Base-by-base conservation (phyloP, 1,284 basidiomycete genomes). In the Sphagnurus paluster region DNA sequence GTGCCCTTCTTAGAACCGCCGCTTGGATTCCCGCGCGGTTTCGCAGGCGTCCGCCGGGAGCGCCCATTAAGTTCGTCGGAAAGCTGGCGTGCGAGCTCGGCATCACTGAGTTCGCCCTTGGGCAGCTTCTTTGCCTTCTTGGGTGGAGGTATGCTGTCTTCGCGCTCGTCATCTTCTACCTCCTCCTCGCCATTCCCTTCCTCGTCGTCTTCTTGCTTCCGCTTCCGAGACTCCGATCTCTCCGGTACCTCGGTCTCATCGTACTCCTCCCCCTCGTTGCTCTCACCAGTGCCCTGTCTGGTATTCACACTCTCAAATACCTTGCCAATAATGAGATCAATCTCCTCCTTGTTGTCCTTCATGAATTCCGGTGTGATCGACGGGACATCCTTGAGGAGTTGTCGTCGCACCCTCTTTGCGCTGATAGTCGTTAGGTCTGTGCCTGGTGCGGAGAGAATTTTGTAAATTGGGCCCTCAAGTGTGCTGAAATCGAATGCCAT, bases 391-490 rank as follows among this genome's bases (percentile, higher is more conserved):
- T 72, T 74, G 49, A 79, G 61, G 33, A 90, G 70, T 59, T 79
- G 74, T 52, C 80, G 80, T 53, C 87, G 77, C 56, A 90, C 87
- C 68, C 82, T 80, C 68, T 86, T 89, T 42, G 87, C 87, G 58
- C 82, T 87, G 65, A 90, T 87, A 34, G 82, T 86, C 35, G 69
- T 52, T 56, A 90, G 74, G 70, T 90, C 84, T 39, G 77, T 82
- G 39, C 78, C 80, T 5, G 87, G 87, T 13, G 82, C 78, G 34
- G 77, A 72, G 44, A 90, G 77, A 62, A 90, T 87, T 49, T 72
- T 68, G 49, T 72, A 72, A 58, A 90, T 81, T 47, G 67, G 73
- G n/a, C 75, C 71, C 60, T 81, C 76, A 50, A 90, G 73, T 46
- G 68, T 61, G 46, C 59, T 56, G 43, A 75, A 66, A 57, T 82